Conservation (phyloP, 305 asterid genomes). For the Lippia alba region DNA sequence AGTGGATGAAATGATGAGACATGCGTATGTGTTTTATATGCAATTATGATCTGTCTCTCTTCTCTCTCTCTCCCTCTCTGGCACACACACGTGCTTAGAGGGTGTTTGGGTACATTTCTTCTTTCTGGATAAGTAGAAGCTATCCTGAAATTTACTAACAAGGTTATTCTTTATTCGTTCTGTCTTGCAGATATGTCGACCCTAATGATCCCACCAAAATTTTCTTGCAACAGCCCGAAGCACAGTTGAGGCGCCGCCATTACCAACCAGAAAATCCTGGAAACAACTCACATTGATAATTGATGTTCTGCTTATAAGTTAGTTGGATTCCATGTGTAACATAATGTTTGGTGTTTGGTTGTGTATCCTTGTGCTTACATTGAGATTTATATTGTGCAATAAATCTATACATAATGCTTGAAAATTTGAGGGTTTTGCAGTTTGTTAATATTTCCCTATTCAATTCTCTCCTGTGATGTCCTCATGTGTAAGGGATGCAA, state of each 20-base stretch:
- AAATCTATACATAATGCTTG: not conserved
- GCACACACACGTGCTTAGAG: too few species aligned
- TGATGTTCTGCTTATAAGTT: not conserved
- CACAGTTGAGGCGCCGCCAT: constrained; percentile 85
- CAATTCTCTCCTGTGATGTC: not conserved
- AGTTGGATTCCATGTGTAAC: constrained; percentile 23
- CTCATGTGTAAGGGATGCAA: too few species aligned
- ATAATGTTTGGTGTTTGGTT: constrained; percentile 25
- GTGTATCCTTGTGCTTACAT: not conserved
- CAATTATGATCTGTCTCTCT: not conserved
- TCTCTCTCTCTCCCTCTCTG: too few species aligned
- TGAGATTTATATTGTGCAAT: not conserved
- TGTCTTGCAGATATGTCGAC: constrained; percentile 80
- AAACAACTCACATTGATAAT: constrained; percentile 40
- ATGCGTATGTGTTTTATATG: constrained; percentile 61
- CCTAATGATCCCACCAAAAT: constrained; percentile 95
- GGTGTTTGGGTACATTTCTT: too few species aligned
- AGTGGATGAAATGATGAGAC: constrained; percentile 98
- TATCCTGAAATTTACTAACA: not conserved
- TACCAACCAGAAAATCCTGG: constrained; percentile 62
- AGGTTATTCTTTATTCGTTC: not conserved
- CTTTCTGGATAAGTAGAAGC: too few species aligned
- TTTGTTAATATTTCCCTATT: not conserved
- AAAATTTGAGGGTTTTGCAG: not conserved
- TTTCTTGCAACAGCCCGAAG: constrained; percentile 96